These are phyloP conservation scores for Clarireedia paspali DNA, from an alignment of 2,329 filamentous ascomycete species.

Conservation along the genomic window DNA sequence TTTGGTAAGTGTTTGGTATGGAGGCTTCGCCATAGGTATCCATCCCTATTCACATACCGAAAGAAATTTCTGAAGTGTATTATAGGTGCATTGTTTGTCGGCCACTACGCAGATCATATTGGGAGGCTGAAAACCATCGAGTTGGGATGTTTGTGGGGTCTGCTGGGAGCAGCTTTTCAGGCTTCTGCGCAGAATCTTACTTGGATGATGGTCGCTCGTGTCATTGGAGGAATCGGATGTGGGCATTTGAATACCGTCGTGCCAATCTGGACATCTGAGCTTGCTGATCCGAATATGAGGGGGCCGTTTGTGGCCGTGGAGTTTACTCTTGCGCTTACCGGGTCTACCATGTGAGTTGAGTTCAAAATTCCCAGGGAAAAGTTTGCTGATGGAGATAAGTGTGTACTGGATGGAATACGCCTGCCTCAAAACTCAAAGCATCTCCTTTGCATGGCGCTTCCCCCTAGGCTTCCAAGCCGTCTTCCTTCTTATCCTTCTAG, in stretches of 20 bases:
- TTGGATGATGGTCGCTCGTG: background rate
- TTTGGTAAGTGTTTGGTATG: background rate
- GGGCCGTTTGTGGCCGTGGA: background rate
- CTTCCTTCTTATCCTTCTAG: background rate
- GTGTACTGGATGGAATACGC: background rate
- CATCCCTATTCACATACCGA: background rate
- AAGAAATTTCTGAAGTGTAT: background rate
- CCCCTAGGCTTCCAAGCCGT: background rate
- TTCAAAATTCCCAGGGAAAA: background rate
- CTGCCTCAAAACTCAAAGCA: background rate
- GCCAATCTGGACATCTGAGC: background rate
- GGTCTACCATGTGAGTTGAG: background rate
- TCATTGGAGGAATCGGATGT: background rate
- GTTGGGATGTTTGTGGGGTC: background rate
- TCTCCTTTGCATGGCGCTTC: background rate
- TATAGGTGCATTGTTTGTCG: background rate
- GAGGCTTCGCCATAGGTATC: background rate
- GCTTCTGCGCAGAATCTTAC: background rate
- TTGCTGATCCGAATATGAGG: background rate
- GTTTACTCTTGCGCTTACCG: background rate
- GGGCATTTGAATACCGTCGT: background rate
- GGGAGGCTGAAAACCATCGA: background rate
- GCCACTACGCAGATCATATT: background rate
- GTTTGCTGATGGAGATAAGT: background rate
- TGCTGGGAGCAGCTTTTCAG: background rate